Conservation (phyloP, 2,329 filamentous ascomycete species). For the Colletotrichum abscissum region DNA sequence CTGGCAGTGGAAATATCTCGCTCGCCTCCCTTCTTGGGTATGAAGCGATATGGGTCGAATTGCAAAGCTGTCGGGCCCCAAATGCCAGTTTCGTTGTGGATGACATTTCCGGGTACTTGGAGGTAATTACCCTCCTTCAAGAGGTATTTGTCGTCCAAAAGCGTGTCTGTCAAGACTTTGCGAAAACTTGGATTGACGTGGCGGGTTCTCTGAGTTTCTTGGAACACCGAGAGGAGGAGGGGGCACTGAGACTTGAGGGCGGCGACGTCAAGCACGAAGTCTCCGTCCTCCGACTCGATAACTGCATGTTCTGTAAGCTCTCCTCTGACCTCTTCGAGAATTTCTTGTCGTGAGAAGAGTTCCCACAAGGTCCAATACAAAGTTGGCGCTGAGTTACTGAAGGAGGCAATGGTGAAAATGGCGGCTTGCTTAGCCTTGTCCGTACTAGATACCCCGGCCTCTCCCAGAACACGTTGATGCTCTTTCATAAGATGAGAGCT, state of each 20-base stretch:
- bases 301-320: conserved; percentile 46
- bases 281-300: not conserved
- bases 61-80: conserved; percentile 44
- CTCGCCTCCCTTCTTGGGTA: not conserved
- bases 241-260: conserved; percentile 47
- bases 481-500: conserved; percentile 28
- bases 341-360: conserved; percentile 50
- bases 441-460: conserved; percentile 15
- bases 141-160: conserved; percentile 49
- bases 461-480: conserved; percentile 22
- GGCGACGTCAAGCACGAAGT: conserved; percentile 44
- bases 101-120: conserved; percentile 45
- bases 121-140: conserved; percentile 49
- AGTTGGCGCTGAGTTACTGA: conserved; percentile 53
- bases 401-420: conserved; percentile 1
- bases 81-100: conserved; percentile 38
- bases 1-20: not conserved
- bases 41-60: conserved; percentile 40
- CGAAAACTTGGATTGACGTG: conserved; percentile 43
- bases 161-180: conserved; percentile 45
- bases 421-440: conserved; percentile 15
- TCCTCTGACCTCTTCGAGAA: conserved; percentile 50
- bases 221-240: conserved; percentile 47
- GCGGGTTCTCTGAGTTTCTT: conserved; percentile 48
- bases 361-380: conserved; percentile 58